phyloP scores from a whole-genome alignment of 371 early-diverging fungal species.

The Neoconidiobolus thromboides region DNA sequence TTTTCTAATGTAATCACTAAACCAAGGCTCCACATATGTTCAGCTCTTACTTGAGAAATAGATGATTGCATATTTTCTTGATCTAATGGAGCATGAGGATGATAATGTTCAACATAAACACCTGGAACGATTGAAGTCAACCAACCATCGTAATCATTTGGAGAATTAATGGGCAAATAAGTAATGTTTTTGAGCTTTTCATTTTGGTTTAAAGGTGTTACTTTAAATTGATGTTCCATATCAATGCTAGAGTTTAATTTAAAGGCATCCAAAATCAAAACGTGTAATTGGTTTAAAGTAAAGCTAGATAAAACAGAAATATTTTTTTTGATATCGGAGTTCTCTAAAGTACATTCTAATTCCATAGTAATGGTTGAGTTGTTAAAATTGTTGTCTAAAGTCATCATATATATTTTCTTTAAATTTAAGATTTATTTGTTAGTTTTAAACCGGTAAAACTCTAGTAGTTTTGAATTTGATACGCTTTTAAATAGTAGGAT shows the following conservation, averaged over 20 bases:
- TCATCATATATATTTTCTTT: too few species aligned
- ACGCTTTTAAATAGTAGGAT: too few species aligned
- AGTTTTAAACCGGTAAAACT: too few species aligned
- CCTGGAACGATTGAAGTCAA: neutral
- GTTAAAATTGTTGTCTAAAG: too few species aligned
- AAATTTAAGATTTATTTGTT: too few species aligned
- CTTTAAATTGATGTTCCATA: neutral
- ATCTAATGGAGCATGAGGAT: neutral
- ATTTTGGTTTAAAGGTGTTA: neutral
- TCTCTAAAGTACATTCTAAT: too few species aligned
- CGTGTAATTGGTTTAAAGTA: neutral
- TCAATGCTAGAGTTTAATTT: neutral
- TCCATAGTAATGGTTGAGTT: too few species aligned
- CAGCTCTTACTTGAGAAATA: neutral
- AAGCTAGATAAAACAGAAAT: neutral
- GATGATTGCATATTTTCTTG: neutral
- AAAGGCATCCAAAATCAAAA: neutral
- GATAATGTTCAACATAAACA: neutral
- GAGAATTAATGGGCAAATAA: neutral
- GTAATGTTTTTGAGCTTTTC: neutral
- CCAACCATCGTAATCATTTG: neutral
- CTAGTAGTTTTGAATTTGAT: too few species aligned
- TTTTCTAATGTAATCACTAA: neutral
- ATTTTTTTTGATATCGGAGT: too few species aligned
- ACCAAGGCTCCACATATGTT: neutral